Evolutionary conservation across 345 rosid species (phyloP).

Genomic region (Eucalyptus leucophloia): DNA sequence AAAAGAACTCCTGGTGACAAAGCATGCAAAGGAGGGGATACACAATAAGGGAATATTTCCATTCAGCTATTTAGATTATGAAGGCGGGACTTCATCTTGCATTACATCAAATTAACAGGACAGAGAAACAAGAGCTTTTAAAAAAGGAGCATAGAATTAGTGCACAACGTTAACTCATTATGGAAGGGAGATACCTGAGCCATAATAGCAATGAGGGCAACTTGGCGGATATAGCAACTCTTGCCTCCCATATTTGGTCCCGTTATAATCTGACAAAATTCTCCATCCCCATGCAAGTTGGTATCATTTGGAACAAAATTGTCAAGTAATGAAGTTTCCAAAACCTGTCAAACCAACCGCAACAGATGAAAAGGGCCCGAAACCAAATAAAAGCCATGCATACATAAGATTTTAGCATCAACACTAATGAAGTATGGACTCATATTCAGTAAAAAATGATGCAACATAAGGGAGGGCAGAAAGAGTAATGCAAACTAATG

Average conservation of each 20-base stretch:
- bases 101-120: neutral
- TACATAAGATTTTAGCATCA: neutral
- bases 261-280: conserved; percentile 81
- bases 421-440: neutral
- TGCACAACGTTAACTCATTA: neutral
- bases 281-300: conserved; percentile 44
- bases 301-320: conserved; percentile 89
- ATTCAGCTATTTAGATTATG: neutral
- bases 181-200: conserved; percentile 59
- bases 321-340: conserved; percentile 68
- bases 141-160: neutral
- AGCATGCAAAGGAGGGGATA: neutral
- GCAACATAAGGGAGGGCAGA: neutral
- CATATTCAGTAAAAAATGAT: neutral
- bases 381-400: neutral
- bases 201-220: conserved; percentile 80
- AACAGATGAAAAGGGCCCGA: neutral
- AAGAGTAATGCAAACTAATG: neutral
- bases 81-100: neutral
- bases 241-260: conserved; percentile 99
- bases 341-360: conserved; percentile 35
- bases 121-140: neutral
- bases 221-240: conserved; percentile 98
- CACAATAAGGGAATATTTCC: neutral
- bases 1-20: neutral